phyloP scores from a whole-genome alignment of 305 asterid species.

The Lippia alba region DNA sequence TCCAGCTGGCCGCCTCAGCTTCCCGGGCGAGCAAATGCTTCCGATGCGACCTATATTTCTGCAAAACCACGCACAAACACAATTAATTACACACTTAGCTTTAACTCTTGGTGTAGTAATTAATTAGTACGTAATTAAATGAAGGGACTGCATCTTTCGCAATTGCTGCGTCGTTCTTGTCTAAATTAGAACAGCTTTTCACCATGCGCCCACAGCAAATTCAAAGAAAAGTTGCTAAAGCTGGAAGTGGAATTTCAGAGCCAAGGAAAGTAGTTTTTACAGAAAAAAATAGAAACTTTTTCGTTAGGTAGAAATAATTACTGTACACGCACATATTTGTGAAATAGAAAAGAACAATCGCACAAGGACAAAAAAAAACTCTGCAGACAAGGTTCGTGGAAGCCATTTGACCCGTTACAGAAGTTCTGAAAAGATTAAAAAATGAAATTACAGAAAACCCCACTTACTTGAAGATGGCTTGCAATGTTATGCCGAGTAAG shows the following conservation, averaged over 20 bases:
- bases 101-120: too few relatives aligned
- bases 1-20: slow-evolving; percentile 90
- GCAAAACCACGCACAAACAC: slow-evolving; percentile 15
- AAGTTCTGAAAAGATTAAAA: slow-evolving; percentile 6
- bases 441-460: slow-evolving; percentile 4
- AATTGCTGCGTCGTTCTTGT: not conserved
- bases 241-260: not conserved
- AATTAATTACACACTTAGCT: not conserved
- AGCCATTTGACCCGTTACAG: slow-evolving; percentile 31
- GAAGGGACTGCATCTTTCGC: too few relatives aligned
- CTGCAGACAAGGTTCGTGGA: slow-evolving; percentile 29
- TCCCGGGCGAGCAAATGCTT: slow-evolving; percentile 88
- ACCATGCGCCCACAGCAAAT: not conserved
- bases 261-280: not conserved
- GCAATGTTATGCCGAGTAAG: slow-evolving; percentile 97
- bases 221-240: not conserved
- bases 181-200: slow-evolving; percentile 10
- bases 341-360: slow-evolving; percentile 4
- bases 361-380: slow-evolving; percentile 27
- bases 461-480: slow-evolving; percentile 91
- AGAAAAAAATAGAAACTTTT: not conserved
- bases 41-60: slow-evolving; percentile 92
- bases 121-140: too few relatives aligned
- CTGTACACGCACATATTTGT: too few relatives aligned
- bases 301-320: not conserved